Conservation (phyloP, 768 basidiomycete species). For the Boletus subcaerulescens region DNA sequence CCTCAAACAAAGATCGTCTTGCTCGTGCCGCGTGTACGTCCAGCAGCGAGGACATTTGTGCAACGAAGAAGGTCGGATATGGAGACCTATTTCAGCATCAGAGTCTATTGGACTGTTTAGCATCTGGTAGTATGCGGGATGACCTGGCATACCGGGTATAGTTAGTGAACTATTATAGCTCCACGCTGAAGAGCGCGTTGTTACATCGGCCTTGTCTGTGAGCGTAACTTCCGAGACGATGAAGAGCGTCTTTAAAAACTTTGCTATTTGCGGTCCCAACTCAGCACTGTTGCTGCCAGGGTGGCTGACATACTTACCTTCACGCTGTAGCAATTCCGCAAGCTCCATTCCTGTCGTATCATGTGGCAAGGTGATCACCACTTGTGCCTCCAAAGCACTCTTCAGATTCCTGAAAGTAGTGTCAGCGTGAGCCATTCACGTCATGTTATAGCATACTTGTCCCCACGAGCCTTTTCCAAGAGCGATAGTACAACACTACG, state of each 20-base stretch:
- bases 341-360: conserved; percentile 24
- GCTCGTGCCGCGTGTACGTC: conserved; percentile 59
- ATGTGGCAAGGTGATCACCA: conserved; percentile 58
- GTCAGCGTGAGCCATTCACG: conserved; percentile 1
- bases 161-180: conserved; percentile 41
- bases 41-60: conserved; percentile 92
- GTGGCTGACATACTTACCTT: conserved; percentile 21
- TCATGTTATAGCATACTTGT: conserved; percentile 51
- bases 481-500: conserved; percentile 60
- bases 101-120: conserved; percentile 6
- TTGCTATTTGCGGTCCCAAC: conserved; percentile 39
- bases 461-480: conserved; percentile 71
- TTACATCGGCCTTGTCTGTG: conserved; percentile 42
- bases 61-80: conserved; percentile 56
- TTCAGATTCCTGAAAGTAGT: conserved; percentile 55
- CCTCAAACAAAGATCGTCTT: conserved; percentile 60
- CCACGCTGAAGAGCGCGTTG: conserved; percentile 46
- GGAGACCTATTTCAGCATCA: conserved; percentile 38
- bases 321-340: conserved; percentile 45
- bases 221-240: conserved; percentile 73
- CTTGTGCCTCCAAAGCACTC: conserved; percentile 74
- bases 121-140: neutral
- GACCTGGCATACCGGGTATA: conserved; percentile 43
- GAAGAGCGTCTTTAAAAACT: conserved; percentile 68
- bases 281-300: neutral